Percentiles rank a stretch among this genome's conserved stretches.
Evolutionary conservation across 2,329 filamentous ascomycete species (phyloP).

Genomic region (Epichloe coenophiala): DNA sequence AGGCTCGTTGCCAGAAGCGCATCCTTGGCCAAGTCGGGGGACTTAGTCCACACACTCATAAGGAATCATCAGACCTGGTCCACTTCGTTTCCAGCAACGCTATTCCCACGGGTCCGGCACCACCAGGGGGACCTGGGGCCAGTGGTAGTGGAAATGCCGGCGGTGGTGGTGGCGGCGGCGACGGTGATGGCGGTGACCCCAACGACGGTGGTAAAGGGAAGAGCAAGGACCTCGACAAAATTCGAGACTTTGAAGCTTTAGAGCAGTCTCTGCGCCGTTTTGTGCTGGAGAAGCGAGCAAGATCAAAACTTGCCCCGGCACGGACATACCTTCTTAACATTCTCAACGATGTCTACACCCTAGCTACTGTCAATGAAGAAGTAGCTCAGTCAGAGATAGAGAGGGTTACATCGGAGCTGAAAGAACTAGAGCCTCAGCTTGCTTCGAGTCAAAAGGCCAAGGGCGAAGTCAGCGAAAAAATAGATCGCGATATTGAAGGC

Average conservation of each 20-base stretch:
- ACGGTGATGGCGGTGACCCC: slow-evolving; percentile 38
- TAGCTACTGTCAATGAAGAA: slow-evolving; percentile 78
- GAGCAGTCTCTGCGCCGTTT: slow-evolving; percentile 84
- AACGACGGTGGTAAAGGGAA: slow-evolving; percentile 54
- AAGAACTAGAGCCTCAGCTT: slow-evolving; percentile 71
- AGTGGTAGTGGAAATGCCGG: slow-evolving; percentile 38
- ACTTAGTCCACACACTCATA: slow-evolving; percentile 85
- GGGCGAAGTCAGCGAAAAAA: slow-evolving; percentile 63
- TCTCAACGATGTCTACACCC: slow-evolving; percentile 68
- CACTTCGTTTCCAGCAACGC: slow-evolving; percentile 98
- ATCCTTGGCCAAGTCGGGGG: slow-evolving; percentile 79
- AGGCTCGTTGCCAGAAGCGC: slow-evolving; percentile 80
- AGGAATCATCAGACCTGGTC: slow-evolving; percentile 83
- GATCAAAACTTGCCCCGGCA: slow-evolving; percentile 89
- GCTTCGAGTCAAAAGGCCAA: slow-evolving; percentile 74
- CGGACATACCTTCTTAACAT: slow-evolving; percentile 93
- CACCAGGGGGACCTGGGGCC: slow-evolving; percentile 40
- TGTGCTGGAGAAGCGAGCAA: slow-evolving; percentile 86
- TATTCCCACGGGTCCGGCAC: slow-evolving; percentile 57
- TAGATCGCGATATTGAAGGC: slow-evolving; percentile 71
- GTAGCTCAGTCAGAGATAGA: slow-evolving; percentile 77
- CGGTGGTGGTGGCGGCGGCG: slow-evolving; percentile 34
- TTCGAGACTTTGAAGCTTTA: slow-evolving; percentile 77
- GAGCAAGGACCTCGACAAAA: slow-evolving; percentile 77
- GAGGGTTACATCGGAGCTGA: slow-evolving; percentile 66